A percentile compares a stretch with the other conserved stretches of the same genome.
phyloP scores from a whole-genome alignment of 306 rosid genomes.

The Herpetospermum pedunculosum region DNA sequence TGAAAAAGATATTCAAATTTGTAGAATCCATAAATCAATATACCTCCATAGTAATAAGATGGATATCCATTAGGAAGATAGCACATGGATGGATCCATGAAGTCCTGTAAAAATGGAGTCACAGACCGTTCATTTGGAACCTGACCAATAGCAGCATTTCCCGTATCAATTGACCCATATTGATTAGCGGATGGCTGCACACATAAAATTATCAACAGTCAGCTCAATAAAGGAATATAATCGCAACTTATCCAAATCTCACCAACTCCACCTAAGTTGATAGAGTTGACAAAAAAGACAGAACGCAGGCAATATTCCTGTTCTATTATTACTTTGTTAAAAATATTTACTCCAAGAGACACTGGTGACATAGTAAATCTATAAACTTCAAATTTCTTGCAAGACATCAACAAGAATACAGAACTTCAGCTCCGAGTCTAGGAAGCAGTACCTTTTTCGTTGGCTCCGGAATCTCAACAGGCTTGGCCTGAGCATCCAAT shows the following conservation, averaged over 20 bases:
- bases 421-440: background rate
- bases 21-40: background rate
- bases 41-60: constrained; percentile 72
- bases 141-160: constrained; percentile 58
- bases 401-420: background rate
- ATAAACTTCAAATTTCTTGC: background rate
- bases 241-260: background rate
- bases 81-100: constrained; percentile 55
- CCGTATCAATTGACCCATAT: constrained; percentile 63
- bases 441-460: constrained; percentile 43
- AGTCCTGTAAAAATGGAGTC: constrained; percentile 64
- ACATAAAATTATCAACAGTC: background rate
- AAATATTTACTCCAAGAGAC: background rate
- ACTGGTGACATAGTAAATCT: background rate
- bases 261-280: background rate
- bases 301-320: background rate
- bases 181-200: constrained; percentile 53
- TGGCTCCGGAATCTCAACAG: constrained; percentile 77
- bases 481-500: constrained; percentile 62
- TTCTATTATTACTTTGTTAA: background rate
- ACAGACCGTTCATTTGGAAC: constrained; percentile 68
- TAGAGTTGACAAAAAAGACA: background rate
- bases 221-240: background rate
- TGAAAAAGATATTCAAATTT: no score
- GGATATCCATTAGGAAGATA: constrained; percentile 73